Percentiles rank a stretch among this genome's conserved stretches.
Conservation (phyloP, 2,329 filamentous ascomycete genomes). For the Penicillium sp. region DNA sequence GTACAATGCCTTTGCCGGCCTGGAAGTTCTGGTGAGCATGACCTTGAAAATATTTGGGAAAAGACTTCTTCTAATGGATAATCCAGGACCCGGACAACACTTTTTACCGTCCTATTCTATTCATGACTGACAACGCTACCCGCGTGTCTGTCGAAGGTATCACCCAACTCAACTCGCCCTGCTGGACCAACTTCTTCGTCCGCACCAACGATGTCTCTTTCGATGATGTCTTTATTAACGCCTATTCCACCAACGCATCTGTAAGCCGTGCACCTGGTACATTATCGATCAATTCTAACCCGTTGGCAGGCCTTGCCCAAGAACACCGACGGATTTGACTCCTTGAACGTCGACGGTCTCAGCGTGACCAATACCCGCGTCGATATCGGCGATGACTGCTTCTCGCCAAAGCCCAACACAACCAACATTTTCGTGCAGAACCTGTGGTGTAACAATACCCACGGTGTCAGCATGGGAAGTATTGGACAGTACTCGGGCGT, state of each 20-base stretch:
- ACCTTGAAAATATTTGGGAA: no score
- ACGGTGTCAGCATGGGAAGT: conserved; percentile 58
- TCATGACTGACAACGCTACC: conserved; percentile 61
- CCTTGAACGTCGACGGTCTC: conserved; percentile 56
- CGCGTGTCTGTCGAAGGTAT: conserved; percentile 58
- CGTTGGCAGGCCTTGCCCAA: conserved; percentile 47
- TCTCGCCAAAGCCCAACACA: conserved; percentile 60
- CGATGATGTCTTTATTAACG: conserved; percentile 55
- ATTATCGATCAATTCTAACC: not conserved
- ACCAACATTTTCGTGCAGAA: conserved; percentile 58
- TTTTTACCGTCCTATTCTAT: conserved; percentile 59
- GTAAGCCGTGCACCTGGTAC: conserved; percentile 15
- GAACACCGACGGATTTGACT: conserved; percentile 64
- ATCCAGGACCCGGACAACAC: conserved; percentile 51
- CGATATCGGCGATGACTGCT: conserved; percentile 60
- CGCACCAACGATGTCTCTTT: conserved; percentile 56
- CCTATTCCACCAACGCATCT: conserved; percentile 50
- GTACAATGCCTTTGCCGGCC: conserved; percentile 50
- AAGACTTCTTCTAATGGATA: not conserved
- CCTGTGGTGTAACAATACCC: conserved; percentile 60
- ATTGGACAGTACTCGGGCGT: conserved; percentile 58
- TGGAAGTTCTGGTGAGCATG: conserved; percentile 34
- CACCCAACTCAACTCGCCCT: conserved; percentile 59
- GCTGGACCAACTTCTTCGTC: conserved; percentile 64
- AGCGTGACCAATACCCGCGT: conserved; percentile 52